These are phyloP conservation scores for Sphagnum magellanicum DNA, from an alignment of 228 moss, liverwort and hornwort species.

Conservation along the genomic window DNA sequence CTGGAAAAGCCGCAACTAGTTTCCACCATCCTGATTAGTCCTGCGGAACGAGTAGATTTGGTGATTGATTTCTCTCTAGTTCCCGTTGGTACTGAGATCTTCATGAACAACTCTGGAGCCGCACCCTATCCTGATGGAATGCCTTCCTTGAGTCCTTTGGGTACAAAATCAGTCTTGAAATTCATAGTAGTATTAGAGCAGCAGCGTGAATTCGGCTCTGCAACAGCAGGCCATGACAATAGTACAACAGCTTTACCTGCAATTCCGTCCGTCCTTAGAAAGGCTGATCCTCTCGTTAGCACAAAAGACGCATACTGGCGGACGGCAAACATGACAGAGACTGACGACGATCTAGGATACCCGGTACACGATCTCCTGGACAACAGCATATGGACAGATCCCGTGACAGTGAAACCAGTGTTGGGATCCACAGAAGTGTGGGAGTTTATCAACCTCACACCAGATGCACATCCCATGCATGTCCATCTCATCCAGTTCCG, in stretches of 20 bases:
- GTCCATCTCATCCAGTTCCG: slow-evolving; percentile 24
- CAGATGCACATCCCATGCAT: slow-evolving; percentile 52
- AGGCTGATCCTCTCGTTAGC: neutral
- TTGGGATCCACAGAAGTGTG: slow-evolving; percentile 29
- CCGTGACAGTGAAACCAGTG: slow-evolving; percentile 23
- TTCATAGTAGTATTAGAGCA: slow-evolving; percentile 12
- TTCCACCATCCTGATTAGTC: slow-evolving; percentile 3
- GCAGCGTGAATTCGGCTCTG: too few relatives aligned
- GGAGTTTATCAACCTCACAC: slow-evolving; percentile 44
- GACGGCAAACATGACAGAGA: slow-evolving; percentile 25
- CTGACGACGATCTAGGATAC: slow-evolving; percentile 9
- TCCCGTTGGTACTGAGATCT: slow-evolving; percentile 4
- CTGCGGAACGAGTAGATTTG: slow-evolving; percentile 33
- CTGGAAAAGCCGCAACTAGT: slow-evolving; percentile 11
- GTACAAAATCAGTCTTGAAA: slow-evolving; percentile 21
- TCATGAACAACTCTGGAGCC: slow-evolving; percentile 28
- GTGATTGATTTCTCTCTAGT: slow-evolving; percentile 27
- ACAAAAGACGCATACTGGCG: slow-evolving; percentile 9
- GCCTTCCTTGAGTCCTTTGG: slow-evolving; percentile 7
- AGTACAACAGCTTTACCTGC: neutral
- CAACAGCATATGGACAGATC: slow-evolving; percentile 15
- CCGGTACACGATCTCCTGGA: slow-evolving; percentile 9
- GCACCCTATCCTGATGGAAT: slow-evolving; percentile 26
- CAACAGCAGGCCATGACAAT: neutral
- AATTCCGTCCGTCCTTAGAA: neutral